These are phyloP conservation scores for Tricladium varicosporioides DNA, from an alignment of 2,329 filamentous ascomycete species.

Conservation along the genomic window DNA sequence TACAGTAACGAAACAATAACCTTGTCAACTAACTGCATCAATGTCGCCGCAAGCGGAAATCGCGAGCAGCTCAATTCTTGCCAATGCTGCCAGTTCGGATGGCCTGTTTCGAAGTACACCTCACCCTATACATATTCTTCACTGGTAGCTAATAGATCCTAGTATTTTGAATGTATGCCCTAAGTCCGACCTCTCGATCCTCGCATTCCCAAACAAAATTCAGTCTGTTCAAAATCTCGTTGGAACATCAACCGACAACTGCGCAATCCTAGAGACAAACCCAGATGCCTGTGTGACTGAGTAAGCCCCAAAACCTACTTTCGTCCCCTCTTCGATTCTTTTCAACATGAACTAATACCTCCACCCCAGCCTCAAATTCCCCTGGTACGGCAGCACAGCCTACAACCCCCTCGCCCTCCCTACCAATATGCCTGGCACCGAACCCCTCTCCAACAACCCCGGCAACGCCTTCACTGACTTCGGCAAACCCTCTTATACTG, in stretches of 20 bases:
- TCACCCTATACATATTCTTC: neutral
- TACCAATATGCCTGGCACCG: conserved; percentile 9
- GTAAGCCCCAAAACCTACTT: neutral
- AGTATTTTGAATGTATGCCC: conserved; percentile 15
- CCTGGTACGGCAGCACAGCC: conserved; percentile 1
- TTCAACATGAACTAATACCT: too few relatives aligned
- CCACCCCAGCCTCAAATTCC: neutral
- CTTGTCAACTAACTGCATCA: neutral
- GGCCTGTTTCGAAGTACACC: conserved; percentile 9
- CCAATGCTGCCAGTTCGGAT: conserved; percentile 8
- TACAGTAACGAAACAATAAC: conserved; percentile 12
- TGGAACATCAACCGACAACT: conserved; percentile 4
- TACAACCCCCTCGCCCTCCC: conserved; percentile 13
- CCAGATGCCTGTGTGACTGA: conserved; percentile 2
- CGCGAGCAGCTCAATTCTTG: neutral
- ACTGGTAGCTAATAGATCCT: neutral
- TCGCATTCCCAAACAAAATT: conserved; percentile 5
- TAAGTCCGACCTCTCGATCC: conserved; percentile 5
- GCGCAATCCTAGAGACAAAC: conserved; percentile 10
- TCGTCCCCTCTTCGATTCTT: too few relatives aligned
- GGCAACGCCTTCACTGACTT: conserved; percentile 18
- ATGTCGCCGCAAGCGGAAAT: neutral
- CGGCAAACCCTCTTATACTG: neutral
- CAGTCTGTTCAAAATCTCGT: neutral
- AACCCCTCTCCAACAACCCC: conserved; percentile 10